Percentiles rank a stretch among this genome's conserved stretches.
Evolutionary conservation across 2,329 filamentous ascomycete genomes (phyloP).

Genomic region (Neopestalotiopsis rosae): DNA sequence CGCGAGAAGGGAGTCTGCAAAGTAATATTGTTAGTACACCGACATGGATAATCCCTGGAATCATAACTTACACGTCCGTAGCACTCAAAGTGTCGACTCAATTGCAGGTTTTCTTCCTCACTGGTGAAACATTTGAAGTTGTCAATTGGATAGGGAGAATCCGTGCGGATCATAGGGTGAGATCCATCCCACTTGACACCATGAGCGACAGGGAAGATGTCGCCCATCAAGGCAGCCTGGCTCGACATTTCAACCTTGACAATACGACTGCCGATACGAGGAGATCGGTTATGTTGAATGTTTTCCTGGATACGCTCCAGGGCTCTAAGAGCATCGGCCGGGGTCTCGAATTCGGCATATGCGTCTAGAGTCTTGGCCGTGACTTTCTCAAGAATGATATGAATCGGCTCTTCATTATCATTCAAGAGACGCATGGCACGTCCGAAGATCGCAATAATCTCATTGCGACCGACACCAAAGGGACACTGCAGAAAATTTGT

Average conservation of each 20-base stretch:
- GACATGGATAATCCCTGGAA: neutral
- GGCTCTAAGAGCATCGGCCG: constrained; percentile 58
- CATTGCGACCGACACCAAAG: constrained; percentile 43
- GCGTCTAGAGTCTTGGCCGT: constrained; percentile 53
- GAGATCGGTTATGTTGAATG: constrained; percentile 37
- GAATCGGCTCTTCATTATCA: constrained; percentile 47
- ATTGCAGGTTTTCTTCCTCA: constrained; percentile 67
- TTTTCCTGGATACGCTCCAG: constrained; percentile 51
- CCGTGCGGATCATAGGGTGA: constrained; percentile 44
- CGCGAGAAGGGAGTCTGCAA: constrained; percentile 62
- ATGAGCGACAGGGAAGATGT: constrained; percentile 64
- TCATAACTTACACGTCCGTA: constrained; percentile 61
- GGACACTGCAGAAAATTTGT: constrained; percentile 42
- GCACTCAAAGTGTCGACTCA: constrained; percentile 67
- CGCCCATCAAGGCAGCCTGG: constrained; percentile 62
- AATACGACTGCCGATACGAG: constrained; percentile 61
- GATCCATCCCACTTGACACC: constrained; percentile 61
- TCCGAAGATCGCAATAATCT: constrained; percentile 51
- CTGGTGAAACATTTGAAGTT: constrained; percentile 66
- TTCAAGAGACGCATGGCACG: constrained; percentile 46
- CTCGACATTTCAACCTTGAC: constrained; percentile 63
- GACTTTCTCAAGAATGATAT: constrained; percentile 54
- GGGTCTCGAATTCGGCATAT: constrained; percentile 48
- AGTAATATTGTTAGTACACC: neutral
- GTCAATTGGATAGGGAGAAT: constrained; percentile 49